Evolutionary conservation across 306 rosid genomes (phyloP), one percentile per base, ranked within the genome.

Genomic region (Vigna radiata): DNA sequence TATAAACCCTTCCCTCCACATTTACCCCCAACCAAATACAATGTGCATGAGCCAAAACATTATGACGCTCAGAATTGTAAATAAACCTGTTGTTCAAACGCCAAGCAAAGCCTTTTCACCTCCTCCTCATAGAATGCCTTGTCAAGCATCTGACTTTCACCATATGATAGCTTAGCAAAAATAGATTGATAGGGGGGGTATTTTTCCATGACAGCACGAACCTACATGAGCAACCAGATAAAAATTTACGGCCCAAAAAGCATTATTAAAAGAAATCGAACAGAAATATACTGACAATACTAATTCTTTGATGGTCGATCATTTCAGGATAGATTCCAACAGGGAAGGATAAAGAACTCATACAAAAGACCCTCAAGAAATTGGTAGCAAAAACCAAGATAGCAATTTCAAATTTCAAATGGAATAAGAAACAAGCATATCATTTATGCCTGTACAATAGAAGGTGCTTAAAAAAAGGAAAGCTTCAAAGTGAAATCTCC

Each of bases 61-160:
- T 44, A 23, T 31, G 11, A 76, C 41, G 3, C 15, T 43, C n/a
- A 50, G 7, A 73, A 62, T 4, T 43, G 77, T 56, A 1, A 29
- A 17, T 71, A 61, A 48, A 91, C 99, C 97, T 95, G 99, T 87
- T 95, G 99, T 82, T 95, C 97, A 84, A 89, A 95, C 46, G 99
- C 88, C 79, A 95, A 73, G 88, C 99, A 95, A 65, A 88, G 97
- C 87, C 97, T 89, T 86, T 95, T 95, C 88, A 95, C 97, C 86
- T 95, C 99, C 91, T 95, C 99, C 87, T 95, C 98, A 52, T 95
- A 92, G 91, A 95, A 95, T 81, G 97, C 94, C 89, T 92, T 92
- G 85, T 95, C 99, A 68, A 95, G 97, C 97, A 90, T 88, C 85
- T 95, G 96, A 72, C 96, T 95, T 83, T 95, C 99, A 46, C 99